Conservation (phyloP, 2,329 filamentous ascomycete species). For the Talaromyces pinophilus region DNA sequence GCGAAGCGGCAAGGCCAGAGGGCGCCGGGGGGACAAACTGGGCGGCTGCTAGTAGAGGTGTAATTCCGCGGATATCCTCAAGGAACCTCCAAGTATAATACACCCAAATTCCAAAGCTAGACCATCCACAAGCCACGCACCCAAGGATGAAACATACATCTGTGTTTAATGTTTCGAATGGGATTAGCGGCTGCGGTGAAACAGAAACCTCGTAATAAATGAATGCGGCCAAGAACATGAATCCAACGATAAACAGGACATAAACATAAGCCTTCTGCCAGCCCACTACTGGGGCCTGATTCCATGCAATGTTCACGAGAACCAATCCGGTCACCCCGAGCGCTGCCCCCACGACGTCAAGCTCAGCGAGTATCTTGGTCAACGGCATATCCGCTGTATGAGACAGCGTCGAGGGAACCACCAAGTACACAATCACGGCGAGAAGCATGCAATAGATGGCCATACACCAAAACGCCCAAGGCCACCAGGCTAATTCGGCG, state of each 20-base stretch:
- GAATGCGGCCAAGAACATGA: constrained; percentile 58
- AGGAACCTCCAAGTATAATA: constrained; percentile 56
- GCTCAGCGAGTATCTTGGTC: constrained; percentile 4
- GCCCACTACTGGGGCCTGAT: constrained; percentile 61
- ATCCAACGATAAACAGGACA: constrained; percentile 58
- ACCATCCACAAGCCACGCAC: constrained; percentile 21
- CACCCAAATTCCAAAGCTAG: constrained; percentile 56
- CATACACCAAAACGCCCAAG: constrained; percentile 54
- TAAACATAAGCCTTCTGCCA: constrained; percentile 62
- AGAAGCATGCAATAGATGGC: constrained; percentile 40
- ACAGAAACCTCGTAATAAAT: constrained; percentile 52
- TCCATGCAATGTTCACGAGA: constrained; percentile 68
- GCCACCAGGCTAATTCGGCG: constrained; percentile 53
- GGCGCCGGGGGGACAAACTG: constrained; percentile 32
- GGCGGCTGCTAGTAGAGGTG: constrained; percentile 34
- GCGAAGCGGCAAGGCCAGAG: constrained; percentile 36
- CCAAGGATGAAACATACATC: constrained; percentile 23
- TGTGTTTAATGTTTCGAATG: constrained; percentile 48
- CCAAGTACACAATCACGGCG: constrained; percentile 11
- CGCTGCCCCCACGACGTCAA: constrained; percentile 37
- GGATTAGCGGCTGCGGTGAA: constrained; percentile 61
- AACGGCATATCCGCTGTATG: background rate
- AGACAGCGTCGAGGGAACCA: constrained; percentile 18
- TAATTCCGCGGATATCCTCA: constrained; percentile 39
- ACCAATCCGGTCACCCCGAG: constrained; percentile 49